Evolutionary conservation across 1,284 basidiomycete genomes (phyloP).

Genomic region (Neolentinus lepideus): DNA sequence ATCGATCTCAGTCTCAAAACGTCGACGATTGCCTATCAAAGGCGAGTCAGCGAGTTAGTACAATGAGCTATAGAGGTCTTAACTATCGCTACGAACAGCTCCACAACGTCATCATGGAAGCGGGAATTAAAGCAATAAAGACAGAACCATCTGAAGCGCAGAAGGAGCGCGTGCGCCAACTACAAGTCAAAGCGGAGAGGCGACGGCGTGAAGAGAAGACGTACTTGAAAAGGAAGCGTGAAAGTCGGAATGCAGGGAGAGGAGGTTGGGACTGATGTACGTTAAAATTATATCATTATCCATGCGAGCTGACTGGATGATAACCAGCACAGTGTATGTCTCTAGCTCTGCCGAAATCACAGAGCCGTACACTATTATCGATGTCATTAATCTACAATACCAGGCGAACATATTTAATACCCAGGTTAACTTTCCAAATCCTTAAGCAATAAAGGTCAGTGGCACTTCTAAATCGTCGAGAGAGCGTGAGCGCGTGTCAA

Average conservation of each 20-base stretch:
- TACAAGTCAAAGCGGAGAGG: conserved; percentile 37
- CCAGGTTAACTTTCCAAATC: too few relatives aligned
- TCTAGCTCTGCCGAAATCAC: too few relatives aligned
- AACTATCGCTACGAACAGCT: conserved; percentile 31
- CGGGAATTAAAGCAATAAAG: conserved; percentile 38
- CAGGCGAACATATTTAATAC: too few relatives aligned
- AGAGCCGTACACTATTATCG: too few relatives aligned
- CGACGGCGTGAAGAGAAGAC: conserved; percentile 44
- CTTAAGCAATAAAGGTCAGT: too few relatives aligned
- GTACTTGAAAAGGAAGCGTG: conserved; percentile 38
- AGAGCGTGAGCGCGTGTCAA: too few relatives aligned
- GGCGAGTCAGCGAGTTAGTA: too few relatives aligned
- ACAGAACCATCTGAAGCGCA: conserved; percentile 52
- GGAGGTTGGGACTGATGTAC: not conserved
- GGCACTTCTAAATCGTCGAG: too few relatives aligned
- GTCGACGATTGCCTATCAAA: conserved; percentile 64
- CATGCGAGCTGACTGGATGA: too few relatives aligned
- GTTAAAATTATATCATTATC: too few relatives aligned
- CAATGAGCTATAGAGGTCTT: not conserved
- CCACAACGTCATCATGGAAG: conserved; percentile 41
- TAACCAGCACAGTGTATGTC: too few relatives aligned
- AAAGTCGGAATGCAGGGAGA: conserved; percentile 15
- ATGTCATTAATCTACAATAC: too few relatives aligned
- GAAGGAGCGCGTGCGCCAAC: conserved; percentile 40
- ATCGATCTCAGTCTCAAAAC: conserved; percentile 72